These are phyloP conservation scores for Auxenochlorella pyrenoidosa DNA, from an alignment of 139 green algal species.

Conservation along the genomic window DNA sequence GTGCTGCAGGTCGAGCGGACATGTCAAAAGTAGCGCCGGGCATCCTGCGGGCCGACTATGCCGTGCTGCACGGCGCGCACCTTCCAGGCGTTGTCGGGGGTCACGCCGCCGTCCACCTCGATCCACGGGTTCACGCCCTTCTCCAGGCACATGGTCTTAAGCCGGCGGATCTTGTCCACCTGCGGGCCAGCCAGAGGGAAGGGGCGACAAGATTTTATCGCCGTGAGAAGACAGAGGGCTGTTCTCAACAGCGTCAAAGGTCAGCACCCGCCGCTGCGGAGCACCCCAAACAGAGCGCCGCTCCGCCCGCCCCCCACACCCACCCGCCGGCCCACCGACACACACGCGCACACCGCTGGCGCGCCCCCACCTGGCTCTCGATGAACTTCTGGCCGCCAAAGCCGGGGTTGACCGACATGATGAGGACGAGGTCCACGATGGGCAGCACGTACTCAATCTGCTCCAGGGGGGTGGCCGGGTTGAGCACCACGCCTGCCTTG, in stretches of 20 bases:
- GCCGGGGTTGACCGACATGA: slow-evolving; percentile 99
- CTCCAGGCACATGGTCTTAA: slow-evolving; percentile 92
- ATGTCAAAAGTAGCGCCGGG: not conserved
- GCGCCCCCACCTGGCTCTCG: slow-evolving; percentile 67
- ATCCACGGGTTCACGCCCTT: slow-evolving; percentile 98
- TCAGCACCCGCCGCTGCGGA: too few species aligned
- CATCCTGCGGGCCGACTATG: too few species aligned
- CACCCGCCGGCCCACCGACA: too few species aligned
- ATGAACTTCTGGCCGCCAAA: slow-evolving; percentile 99
- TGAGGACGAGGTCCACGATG: slow-evolving; percentile 93
- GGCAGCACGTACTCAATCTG: slow-evolving; percentile 94
- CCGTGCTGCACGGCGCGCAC: slow-evolving; percentile 83
- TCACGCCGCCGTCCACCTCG: slow-evolving; percentile 97
- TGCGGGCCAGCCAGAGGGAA: slow-evolving; percentile 54
- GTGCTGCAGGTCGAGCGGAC: too few species aligned
- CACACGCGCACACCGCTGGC: not conserved
- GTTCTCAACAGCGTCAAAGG: too few species aligned
- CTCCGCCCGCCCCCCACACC: too few species aligned
- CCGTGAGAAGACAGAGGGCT: too few species aligned
- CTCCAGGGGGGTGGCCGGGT: slow-evolving; percentile 91
- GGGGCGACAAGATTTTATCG: too few species aligned
- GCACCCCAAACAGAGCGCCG: too few species aligned
- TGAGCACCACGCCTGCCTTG: slow-evolving; percentile 98
- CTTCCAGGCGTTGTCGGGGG: slow-evolving; percentile 94
- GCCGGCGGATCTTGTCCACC: slow-evolving; percentile 91